Evolutionary conservation across 2,329 filamentous ascomycete species (phyloP), one percentile per base, ranked within the genome.

Genomic region (Hymenoscyphus scutula): DNA sequence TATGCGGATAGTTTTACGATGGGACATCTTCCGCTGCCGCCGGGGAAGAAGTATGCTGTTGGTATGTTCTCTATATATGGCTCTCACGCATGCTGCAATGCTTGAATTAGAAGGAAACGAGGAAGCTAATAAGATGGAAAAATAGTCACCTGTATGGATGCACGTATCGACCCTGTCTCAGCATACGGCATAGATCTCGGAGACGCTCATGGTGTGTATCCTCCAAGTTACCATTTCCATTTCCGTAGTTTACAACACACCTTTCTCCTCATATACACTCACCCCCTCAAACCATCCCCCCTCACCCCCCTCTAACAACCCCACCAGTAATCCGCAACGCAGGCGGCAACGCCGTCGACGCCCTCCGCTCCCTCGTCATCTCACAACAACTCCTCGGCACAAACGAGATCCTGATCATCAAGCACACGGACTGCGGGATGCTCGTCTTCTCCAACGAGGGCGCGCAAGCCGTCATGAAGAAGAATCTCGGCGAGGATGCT

Each of bases 81-180:
- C n/a, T n/a, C n/a, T n/a, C n/a, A n/a, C n/a, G n/a, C n/a, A n/a
- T n/a, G n/a, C n/a, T n/a, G n/a, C n/a, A n/a, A n/a, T n/a, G n/a
- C n/a, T n/a, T n/a, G n/a, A n/a, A n/a, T 17, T 25, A 2, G n/a
- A 51, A 11, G 2, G 15, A 38, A 29, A n/a, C 19, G 2, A 29
- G n/a, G 37, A 37, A 37, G 34, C 29, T 56, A 13, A 37, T 45
- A 51, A 59, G 11, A 17, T 27, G 3, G 5, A 2, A 2, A 27
- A 32, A 83, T n/a, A n/a, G 81, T 94, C 53, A 90, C 89, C 0
- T 95, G 91, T 76, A 95, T 94, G 90, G 90, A 95, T 71, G 89
- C 91, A 4, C 85, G 90, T 57, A 79, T 87, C 68, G 82, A 94
- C 69, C 85, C 90, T 0, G 82, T 85, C 2, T 78, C 82, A 15